A percentile compares a stretch with the other conserved stretches of the same genome.
Evolutionary conservation across 2,329 filamentous ascomycete genomes (phyloP).

Genomic region (Podosphaera leucotricha): DNA sequence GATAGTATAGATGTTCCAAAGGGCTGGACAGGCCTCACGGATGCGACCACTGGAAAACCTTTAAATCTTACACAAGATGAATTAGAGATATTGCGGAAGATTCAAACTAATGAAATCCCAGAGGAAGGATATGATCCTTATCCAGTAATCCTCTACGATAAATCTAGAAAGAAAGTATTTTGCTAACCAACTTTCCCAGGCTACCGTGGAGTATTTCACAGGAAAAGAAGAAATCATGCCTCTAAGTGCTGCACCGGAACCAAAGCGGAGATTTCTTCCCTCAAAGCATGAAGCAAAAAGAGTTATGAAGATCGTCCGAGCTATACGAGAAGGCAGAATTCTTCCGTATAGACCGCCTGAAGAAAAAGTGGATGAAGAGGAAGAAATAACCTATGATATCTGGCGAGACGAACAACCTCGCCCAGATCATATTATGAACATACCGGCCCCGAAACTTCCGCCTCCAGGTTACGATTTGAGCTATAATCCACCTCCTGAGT

Average conservation of each 20-base stretch:
- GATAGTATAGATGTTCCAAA: slow-evolving; percentile 94
- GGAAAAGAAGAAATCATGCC: slow-evolving; percentile 84
- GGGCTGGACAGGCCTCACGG: slow-evolving; percentile 90
- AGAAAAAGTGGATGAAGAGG: slow-evolving; percentile 45
- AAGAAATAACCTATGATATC: slow-evolving; percentile 54
- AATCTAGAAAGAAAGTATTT: neutral
- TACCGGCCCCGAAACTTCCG: slow-evolving; percentile 78
- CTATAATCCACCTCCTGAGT: slow-evolving; percentile 90
- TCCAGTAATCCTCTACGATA: slow-evolving; percentile 29
- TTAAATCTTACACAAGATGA: slow-evolving; percentile 72
- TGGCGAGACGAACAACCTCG: slow-evolving; percentile 82
- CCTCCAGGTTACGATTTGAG: slow-evolving; percentile 88
- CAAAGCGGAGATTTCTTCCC: slow-evolving; percentile 83
- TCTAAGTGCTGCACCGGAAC: slow-evolving; percentile 78
- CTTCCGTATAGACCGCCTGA: slow-evolving; percentile 63
- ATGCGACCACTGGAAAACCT: slow-evolving; percentile 82
- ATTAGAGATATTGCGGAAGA: slow-evolving; percentile 62
- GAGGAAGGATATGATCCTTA: slow-evolving; percentile 85
- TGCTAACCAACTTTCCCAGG: slow-evolving; percentile 20
- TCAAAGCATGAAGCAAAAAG: slow-evolving; percentile 94
- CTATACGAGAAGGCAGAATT: slow-evolving; percentile 84
- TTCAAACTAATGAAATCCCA: slow-evolving; percentile 73
- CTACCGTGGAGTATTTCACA: slow-evolving; percentile 85
- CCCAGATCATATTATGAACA: slow-evolving; percentile 75
- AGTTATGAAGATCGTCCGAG: slow-evolving; percentile 90